Evolutionary conservation across 2,329 filamentous ascomycete genomes (phyloP), one percentile per base, ranked within the genome.

Genomic region (Aspergillus udagawae): DNA sequence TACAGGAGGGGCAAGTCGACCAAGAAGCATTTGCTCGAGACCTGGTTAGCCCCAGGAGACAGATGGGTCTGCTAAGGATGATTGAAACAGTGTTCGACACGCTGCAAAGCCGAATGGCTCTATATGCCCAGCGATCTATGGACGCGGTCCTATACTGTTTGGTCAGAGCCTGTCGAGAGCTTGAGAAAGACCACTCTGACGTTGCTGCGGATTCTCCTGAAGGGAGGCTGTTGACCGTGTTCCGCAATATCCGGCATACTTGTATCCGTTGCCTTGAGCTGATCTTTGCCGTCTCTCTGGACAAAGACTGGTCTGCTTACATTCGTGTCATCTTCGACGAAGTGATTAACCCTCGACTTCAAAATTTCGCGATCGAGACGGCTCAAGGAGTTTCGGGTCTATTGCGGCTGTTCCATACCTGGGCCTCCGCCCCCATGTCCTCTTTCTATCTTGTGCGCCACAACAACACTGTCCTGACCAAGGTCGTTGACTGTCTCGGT

Each of bases 61-160:
- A 97, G 73, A 83, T 94, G 57, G 94, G 95, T 79, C 86, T 97
- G 70, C 78, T 96, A 52, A 96, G 95, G 70, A 94, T 97, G 91
- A 82, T 94, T 51, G 87, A 92, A 58, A 86, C 93, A 10, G 85
- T 97, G 70, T 86, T 97, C 58, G 88, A 89, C 56, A 91, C 94
- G 53, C 83, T 97, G 38, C 91, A 92, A 53, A 85, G 83, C 4
- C 87, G 87, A 54, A 85, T 95, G 54, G 74, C 80, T 2, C 83
- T 86, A 0, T 93, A 90, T 65, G 82, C 88, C 51, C 78, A 83
- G 17, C 83, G 82, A 12, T 80, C 97, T 4, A 80, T 93, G 60
- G 86, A 93, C 65, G 85, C 91, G 0, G 82, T 95, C 0, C 77
- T 97, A 1, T 93, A 92, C 70, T 97, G 92, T 70, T 78, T 94